phyloP scores from a whole-genome alignment of 208 protist species.

The Angomonas deanei region DNA sequence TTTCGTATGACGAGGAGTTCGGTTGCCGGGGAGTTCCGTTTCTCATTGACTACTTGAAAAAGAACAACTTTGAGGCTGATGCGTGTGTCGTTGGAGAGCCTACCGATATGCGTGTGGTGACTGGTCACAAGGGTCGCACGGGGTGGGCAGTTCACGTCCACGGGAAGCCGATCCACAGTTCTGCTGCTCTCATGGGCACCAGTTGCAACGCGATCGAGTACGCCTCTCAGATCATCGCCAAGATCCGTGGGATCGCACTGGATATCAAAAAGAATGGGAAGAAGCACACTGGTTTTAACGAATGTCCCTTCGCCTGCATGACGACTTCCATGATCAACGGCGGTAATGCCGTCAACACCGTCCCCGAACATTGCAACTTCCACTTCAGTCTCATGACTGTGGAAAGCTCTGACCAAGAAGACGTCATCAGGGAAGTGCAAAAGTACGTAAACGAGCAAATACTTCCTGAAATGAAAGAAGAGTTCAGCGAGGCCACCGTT shows the following conservation, averaged over 20 bases:
- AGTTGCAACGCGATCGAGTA: slow-evolving; percentile 40
- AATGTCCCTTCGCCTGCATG: slow-evolving; percentile 21
- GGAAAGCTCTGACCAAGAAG: slow-evolving; percentile 12
- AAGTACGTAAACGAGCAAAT: slow-evolving; percentile 24
- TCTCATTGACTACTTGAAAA: background rate
- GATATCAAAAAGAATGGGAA: slow-evolving; percentile 11
- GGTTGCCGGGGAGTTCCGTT: background rate
- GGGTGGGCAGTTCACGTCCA: slow-evolving; percentile 25
- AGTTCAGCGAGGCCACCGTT: slow-evolving; percentile 29
- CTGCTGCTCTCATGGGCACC: slow-evolving; percentile 29
- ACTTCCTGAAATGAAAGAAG: slow-evolving; percentile 32
- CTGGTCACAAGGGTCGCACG: slow-evolving; percentile 26
- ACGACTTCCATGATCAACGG: slow-evolving; percentile 30
- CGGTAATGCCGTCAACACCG: slow-evolving; percentile 39
- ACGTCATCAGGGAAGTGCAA: slow-evolving; percentile 23
- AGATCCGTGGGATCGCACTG: slow-evolving; percentile 24
- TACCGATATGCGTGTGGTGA: slow-evolving; percentile 23
- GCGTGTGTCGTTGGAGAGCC: slow-evolving; percentile 40
- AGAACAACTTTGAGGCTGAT: slow-evolving; percentile 21
- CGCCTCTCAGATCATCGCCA: slow-evolving; percentile 35
- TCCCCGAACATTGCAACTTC: slow-evolving; percentile 42
- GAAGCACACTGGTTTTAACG: slow-evolving; percentile 16
- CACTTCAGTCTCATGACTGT: slow-evolving; percentile 29
- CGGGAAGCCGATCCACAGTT: slow-evolving; percentile 46
- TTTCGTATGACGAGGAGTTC: slow-evolving; percentile 25